These are phyloP conservation scores for Chaetomium sp. DNA, from an alignment of 2,329 filamentous ascomycete genomes.

Conservation along the genomic window DNA sequence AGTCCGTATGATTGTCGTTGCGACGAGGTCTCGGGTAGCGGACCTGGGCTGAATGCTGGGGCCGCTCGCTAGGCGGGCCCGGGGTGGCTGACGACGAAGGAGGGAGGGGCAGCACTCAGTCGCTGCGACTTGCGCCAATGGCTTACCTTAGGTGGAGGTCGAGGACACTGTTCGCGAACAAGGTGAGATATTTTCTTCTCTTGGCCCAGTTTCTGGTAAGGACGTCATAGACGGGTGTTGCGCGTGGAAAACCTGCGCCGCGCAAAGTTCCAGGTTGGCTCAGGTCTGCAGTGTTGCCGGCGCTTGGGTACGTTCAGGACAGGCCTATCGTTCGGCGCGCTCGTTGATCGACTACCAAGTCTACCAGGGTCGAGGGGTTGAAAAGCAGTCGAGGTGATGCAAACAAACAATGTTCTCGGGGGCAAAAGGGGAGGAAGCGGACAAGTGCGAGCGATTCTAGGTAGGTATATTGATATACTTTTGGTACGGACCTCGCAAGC, in stretches of 20 bases:
- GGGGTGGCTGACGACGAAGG: slow-evolving; percentile 15
- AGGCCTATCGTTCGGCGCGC: neutral
- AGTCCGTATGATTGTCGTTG: slow-evolving; percentile 27
- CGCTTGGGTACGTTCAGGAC: slow-evolving; percentile 1
- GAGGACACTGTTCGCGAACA: neutral
- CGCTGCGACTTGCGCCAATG: neutral
- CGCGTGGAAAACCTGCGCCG: slow-evolving; percentile 16
- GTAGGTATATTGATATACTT: neutral
- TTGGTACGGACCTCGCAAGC: neutral
- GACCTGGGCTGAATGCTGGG: slow-evolving; percentile 18
- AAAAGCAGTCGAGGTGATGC: neutral
- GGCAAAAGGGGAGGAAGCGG: neutral
- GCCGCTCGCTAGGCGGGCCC: slow-evolving; percentile 16
- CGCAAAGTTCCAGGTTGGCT: slow-evolving; percentile 3
- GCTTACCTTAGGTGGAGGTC: slow-evolving; percentile 20
- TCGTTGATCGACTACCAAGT: neutral
- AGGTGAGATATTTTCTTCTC: neutral
- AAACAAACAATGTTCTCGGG: neutral
- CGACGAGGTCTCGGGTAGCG: slow-evolving; percentile 19
- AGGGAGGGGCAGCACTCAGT: slow-evolving; percentile 16
- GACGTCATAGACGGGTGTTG: slow-evolving; percentile 29
- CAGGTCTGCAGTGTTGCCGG: slow-evolving; percentile 2
- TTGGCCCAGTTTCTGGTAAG: slow-evolving; percentile 17
- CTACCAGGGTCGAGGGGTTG: neutral
- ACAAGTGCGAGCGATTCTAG: neutral